These are phyloP conservation scores for Crithidia expoeki DNA, from an alignment of 208 protist genomes.

Conservation along the genomic window DNA sequence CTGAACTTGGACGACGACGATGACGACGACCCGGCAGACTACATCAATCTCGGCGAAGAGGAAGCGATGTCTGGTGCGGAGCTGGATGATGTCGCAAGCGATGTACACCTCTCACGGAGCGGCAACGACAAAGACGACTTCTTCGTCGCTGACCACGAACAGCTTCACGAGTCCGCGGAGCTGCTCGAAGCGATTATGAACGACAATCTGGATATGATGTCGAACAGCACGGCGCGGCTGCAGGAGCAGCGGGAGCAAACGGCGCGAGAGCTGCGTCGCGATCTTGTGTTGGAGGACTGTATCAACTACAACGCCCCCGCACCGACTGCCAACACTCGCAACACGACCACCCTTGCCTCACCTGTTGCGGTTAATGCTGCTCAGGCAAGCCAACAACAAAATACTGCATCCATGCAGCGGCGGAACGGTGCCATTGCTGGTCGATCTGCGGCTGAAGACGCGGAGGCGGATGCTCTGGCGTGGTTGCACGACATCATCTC, in stretches of 20 bases:
- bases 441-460: constrained; percentile 18
- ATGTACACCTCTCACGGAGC: constrained; percentile 45
- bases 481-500: constrained; percentile 87
- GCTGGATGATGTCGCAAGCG: constrained; percentile 55
- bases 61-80: constrained; percentile 51
- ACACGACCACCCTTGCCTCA: neutral
- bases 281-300: constrained; percentile 57
- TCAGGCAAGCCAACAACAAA: too few relatives aligned
- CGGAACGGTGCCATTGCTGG: neutral
- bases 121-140: constrained; percentile 2
- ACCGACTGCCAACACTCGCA: neutral
- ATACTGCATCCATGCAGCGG: neutral
- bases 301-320: constrained; percentile 60
- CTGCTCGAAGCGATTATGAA: constrained; percentile 80
- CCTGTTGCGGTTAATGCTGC: neutral
- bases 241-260: constrained; percentile 30
- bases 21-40: constrained; percentile 39
- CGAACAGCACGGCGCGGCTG: constrained; percentile 23
- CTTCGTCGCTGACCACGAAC: constrained; percentile 51
- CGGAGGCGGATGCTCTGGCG: constrained; percentile 66
- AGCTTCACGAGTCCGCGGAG: constrained; percentile 73
- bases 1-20: constrained; percentile 19
- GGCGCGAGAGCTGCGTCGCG: constrained; percentile 42
- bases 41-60: constrained; percentile 47
- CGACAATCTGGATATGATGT: constrained; percentile 46